A percentile compares a stretch with the other conserved stretches of the same genome.
These are phyloP conservation scores for Kalmanozyma brasiliensis DNA, from an alignment of 1,284 basidiomycete genomes.

Conservation along the genomic window DNA sequence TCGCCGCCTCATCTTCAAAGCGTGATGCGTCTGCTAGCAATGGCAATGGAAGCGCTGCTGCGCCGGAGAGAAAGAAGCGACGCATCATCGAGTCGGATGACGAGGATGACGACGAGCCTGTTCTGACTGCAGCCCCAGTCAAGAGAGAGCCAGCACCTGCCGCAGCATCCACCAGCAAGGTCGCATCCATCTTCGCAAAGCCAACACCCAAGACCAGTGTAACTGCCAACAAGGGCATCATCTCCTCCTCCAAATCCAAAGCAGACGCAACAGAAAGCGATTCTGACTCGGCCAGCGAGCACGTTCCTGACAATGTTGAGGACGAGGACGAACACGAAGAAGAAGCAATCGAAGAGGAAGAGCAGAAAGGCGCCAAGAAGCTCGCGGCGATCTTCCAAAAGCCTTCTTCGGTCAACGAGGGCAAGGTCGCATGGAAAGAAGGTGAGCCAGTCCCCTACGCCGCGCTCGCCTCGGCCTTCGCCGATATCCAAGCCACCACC, in stretches of 20 bases:
- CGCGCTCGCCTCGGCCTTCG: constrained; percentile 87
- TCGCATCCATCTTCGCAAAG: constrained; percentile 33
- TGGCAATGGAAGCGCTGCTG: constrained; percentile 1
- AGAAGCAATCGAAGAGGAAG: constrained; percentile 38
- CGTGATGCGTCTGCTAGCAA: constrained; percentile 11
- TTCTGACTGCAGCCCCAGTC: constrained; percentile 1
- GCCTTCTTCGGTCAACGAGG: constrained; percentile 75
- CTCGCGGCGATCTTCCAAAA: constrained; percentile 56
- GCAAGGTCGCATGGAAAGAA: constrained; percentile 77
- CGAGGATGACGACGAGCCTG: constrained; percentile 50
- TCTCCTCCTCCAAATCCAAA: constrained; percentile 39
- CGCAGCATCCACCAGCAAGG: constrained; percentile 15
- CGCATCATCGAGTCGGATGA: constrained; percentile 69
- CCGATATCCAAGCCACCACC: constrained; percentile 91
- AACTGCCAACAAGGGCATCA: constrained; percentile 11
- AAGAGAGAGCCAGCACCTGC: constrained; percentile 9
- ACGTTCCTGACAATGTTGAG: constrained; percentile 48
- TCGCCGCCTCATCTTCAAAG: constrained; percentile 2
- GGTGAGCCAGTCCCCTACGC: constrained; percentile 91
- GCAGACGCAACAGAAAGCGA: constrained; percentile 32
- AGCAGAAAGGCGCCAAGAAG: constrained; percentile 50
- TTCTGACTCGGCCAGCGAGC: constrained; percentile 54
- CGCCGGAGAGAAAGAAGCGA: constrained; percentile 37
- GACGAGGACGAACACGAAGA: constrained; percentile 53
- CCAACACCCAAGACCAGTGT: constrained; percentile 11